Percentiles rank a stretch among this genome's conserved stretches.
These are phyloP conservation scores for Plasmodium relictum DNA, from an alignment of 169 alveolate species.

Conservation along the genomic window DNA sequence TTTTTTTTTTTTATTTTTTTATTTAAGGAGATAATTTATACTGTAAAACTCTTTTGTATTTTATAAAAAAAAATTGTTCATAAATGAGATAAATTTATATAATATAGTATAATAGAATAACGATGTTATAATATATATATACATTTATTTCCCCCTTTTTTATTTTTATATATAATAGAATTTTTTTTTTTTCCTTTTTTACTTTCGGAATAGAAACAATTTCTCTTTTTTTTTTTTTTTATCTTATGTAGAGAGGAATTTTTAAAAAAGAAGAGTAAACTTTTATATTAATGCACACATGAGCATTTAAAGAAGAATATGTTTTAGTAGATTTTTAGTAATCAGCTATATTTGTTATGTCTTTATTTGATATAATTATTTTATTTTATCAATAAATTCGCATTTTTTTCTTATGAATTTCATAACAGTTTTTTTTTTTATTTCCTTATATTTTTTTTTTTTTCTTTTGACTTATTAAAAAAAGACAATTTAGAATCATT, in stretches of 20 bases:
- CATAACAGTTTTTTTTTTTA: too few relatives aligned
- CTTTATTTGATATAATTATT: constrained; percentile 9
- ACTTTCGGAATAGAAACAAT: constrained; percentile 12
- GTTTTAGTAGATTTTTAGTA: constrained; percentile 4
- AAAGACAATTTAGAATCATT: too few relatives aligned
- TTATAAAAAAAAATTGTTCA: neutral
- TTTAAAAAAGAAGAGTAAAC: constrained; percentile 6
- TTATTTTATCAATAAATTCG: neutral
- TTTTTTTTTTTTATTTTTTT: constrained; percentile 1
- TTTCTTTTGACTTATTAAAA: too few relatives aligned
- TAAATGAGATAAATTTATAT: neutral
- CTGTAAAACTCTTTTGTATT: constrained; percentile 16
- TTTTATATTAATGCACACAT: constrained; percentile 69
- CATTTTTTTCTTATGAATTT: too few relatives aligned
- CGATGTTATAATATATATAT: neutral
- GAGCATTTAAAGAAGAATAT: constrained; percentile 48
- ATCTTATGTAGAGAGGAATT: constrained; percentile 12
- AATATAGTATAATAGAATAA: neutral
- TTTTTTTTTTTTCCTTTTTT: too few relatives aligned
- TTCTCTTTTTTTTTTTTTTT: constrained; percentile 6
- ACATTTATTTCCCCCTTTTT: neutral
- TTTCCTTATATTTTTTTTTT: too few relatives aligned
- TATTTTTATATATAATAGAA: too few relatives aligned
- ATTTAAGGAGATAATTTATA: neutral
- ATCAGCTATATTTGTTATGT: constrained; percentile 8